Evolutionary conservation across 495 filamentous ascomycete genomes (phyloP).

Genomic region (Emericellopsis terricola): DNA sequence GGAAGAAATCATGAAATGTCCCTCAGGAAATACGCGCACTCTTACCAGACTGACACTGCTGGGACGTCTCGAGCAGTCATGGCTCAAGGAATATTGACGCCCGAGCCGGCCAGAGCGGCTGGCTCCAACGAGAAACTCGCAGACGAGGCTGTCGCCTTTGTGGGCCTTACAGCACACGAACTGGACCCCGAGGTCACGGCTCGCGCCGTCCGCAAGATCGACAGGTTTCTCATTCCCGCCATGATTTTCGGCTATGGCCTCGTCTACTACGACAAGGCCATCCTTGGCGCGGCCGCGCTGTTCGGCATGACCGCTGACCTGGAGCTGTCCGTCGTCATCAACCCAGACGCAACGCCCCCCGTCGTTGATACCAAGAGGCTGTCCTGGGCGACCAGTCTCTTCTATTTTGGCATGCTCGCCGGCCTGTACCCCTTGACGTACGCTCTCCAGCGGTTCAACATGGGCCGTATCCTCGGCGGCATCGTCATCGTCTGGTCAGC

Average conservation of each 20-base stretch:
- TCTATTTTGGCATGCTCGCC: slow-evolving; percentile 64
- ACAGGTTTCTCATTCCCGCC: slow-evolving; percentile 48
- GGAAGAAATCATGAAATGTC: no score
- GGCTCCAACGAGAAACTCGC: no score
- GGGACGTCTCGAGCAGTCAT: no score
- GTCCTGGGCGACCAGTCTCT: slow-evolving; percentile 59
- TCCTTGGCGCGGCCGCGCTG: slow-evolving; percentile 50
- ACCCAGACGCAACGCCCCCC: slow-evolving; percentile 30
- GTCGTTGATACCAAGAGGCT: slow-evolving; percentile 42
- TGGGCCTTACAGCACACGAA: slow-evolving; percentile 15
- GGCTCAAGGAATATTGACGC: no score
- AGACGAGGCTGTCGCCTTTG: slow-evolving; percentile 21
- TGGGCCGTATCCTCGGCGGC: slow-evolving; percentile 40
- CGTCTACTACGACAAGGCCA: slow-evolving; percentile 70
- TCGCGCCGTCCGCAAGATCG: slow-evolving; percentile 52
- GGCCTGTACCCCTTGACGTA: slow-evolving; percentile 59
- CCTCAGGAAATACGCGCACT: no score
- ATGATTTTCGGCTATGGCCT: slow-evolving; percentile 58
- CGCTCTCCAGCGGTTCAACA: slow-evolving; percentile 44
- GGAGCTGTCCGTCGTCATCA: slow-evolving; percentile 26
- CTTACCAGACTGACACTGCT: no score
- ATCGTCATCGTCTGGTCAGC: slow-evolving; percentile 50
- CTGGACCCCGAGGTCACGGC: slow-evolving; percentile 32
- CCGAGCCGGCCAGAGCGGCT: no score
- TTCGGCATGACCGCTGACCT: slow-evolving; percentile 64